phyloP scores from a whole-genome alignment of 805 yeast species.

The Myxozyma nipponensis region DNA sequence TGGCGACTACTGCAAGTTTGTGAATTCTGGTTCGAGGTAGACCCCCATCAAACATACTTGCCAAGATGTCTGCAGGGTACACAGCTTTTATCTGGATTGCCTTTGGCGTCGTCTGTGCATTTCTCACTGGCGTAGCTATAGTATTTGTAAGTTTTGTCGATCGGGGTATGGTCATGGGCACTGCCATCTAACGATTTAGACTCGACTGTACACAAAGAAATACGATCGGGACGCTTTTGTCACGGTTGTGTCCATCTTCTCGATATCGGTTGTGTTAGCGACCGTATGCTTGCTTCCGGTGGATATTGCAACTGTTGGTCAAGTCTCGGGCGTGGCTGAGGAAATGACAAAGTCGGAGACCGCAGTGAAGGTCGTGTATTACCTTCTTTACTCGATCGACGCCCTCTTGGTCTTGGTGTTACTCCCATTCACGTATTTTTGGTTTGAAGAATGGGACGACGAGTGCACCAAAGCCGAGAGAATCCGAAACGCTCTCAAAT shows the following conservation, averaged over 20 bases:
- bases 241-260: constrained; percentile 25
- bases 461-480: constrained; percentile 24
- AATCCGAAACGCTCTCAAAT: constrained; percentile 24
- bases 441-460: constrained; percentile 31
- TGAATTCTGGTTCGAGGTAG: no score
- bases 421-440: constrained; percentile 31
- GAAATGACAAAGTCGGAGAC: constrained; percentile 5
- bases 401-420: constrained; percentile 26
- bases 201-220: constrained; percentile 23
- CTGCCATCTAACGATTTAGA: constrained; percentile 8
- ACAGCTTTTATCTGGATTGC: constrained; percentile 29
- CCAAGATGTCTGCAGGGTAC: constrained; percentile 23
- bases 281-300: constrained; percentile 29
- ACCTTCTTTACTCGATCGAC: constrained; percentile 28
- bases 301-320: constrained; percentile 29
- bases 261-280: constrained; percentile 27
- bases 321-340: constrained; percentile 10
- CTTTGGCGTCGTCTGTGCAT: constrained; percentile 27
- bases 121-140: constrained; percentile 21
- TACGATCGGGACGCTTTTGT: constrained; percentile 29
- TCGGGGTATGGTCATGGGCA: neutral
- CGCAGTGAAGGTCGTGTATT: constrained; percentile 18
- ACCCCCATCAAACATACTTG: neutral
- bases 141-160: constrained; percentile 16
- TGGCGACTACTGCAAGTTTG: no score